Percentiles rank a stretch among this genome's conserved stretches.
phyloP scores from a whole-genome alignment of 139 green algal genomes.

The Chlorella sorokiniana region DNA sequence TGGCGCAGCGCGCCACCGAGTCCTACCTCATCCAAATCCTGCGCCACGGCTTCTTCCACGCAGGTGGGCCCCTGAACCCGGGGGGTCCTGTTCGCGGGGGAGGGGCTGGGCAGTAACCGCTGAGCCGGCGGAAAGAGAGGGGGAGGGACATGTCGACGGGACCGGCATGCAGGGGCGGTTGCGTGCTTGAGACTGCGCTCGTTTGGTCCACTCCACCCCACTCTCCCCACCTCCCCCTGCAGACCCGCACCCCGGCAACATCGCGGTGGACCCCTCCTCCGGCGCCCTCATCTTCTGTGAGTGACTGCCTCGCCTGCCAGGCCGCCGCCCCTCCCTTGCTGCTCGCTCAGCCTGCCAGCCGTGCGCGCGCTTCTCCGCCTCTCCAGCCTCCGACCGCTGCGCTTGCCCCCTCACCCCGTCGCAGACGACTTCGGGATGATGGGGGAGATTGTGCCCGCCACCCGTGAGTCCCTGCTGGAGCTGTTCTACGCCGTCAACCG shows the following conservation, averaged over 20 bases:
- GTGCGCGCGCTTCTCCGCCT: not conserved
- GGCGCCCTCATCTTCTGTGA: conserved; percentile 15
- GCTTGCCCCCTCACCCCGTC: not conserved
- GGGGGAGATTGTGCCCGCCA: conserved; percentile 48
- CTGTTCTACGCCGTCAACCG: conserved; percentile 74
- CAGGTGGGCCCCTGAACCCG: not conserved
- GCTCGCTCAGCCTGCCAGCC: not conserved
- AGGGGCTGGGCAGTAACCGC: too few species aligned
- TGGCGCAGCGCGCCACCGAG: conserved; percentile 57
- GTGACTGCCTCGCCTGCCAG: not conserved
- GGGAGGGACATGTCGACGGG: too few species aligned
- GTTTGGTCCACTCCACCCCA: not conserved
- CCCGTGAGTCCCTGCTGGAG: conserved; percentile 50
- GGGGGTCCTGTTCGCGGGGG: too few species aligned
- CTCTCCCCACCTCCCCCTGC: not conserved
- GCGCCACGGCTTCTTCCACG: conserved; percentile 64
- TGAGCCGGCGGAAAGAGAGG: too few species aligned
- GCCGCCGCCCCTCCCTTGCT: not conserved
- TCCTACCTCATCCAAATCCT: conserved; percentile 65
- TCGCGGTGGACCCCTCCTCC: conserved; percentile 34
- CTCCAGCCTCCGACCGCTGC: not conserved
- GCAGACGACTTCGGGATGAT: conserved; percentile 53
- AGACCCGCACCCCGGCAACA: conserved; percentile 52
- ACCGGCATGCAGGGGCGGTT: too few species aligned
- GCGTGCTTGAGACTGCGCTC: not conserved